Conservation (phyloP, 306 rosid genomes). For the Gynostemma pentaphyllum region DNA sequence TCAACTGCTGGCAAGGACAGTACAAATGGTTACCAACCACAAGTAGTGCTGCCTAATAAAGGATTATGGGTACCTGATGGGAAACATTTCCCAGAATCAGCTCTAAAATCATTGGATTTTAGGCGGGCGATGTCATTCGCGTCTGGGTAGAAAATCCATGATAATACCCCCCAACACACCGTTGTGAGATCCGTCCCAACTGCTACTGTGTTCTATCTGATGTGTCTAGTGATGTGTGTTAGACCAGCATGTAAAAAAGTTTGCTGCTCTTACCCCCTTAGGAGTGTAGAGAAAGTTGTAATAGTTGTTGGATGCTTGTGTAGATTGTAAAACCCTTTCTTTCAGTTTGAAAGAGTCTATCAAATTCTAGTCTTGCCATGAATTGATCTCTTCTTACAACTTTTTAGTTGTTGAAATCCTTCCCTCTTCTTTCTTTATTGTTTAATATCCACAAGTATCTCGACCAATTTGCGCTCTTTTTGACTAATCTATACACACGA, state of each 20-base stretch:
- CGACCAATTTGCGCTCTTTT: no score
- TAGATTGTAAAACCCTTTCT: conserved; percentile 6
- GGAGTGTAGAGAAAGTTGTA: conserved; percentile 1
- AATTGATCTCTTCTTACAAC: neutral
- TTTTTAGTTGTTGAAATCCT: neutral
- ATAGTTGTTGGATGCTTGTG: neutral
- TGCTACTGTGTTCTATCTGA: neutral
- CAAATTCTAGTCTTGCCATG: neutral
- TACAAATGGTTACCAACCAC: conserved; percentile 31
- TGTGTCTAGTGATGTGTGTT: conserved; percentile 3
- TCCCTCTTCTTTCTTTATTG: neutral
- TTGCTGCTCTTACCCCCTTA: neutral
- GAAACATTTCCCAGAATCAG: conserved; percentile 46
- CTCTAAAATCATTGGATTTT: conserved; percentile 55
- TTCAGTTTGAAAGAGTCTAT: neutral
- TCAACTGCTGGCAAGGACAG: conserved; percentile 31
- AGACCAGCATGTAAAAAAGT: neutral
- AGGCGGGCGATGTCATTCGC: conserved; percentile 53
- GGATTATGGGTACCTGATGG: conserved; percentile 69
- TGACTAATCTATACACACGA: no score
- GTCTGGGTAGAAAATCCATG: conserved; percentile 48
- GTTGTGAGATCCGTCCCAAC: neutral
- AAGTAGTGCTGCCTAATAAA: conserved; percentile 43
- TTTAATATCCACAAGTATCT: no score
- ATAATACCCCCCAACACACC: neutral